Evolutionary conservation across 352 stramenopile species (phyloP).

Genomic region (Phytophthora nicotianae): DNA sequence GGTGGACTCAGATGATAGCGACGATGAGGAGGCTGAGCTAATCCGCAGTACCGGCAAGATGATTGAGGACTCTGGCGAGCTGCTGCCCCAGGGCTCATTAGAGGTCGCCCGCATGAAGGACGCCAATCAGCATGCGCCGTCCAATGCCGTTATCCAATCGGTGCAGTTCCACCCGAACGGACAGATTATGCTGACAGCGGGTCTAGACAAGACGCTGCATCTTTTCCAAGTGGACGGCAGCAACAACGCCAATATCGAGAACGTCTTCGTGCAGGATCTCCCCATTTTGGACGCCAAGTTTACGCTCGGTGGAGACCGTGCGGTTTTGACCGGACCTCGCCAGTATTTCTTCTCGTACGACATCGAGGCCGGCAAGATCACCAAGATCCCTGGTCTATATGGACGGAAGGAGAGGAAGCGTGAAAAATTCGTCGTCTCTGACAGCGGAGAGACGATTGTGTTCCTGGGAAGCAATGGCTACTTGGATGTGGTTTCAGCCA

Average conservation of each 20-base stretch:
- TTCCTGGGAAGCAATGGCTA: slow-evolving; percentile 97
- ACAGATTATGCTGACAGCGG: slow-evolving; percentile 88
- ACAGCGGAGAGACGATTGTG: slow-evolving; percentile 89
- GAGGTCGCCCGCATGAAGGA: slow-evolving; percentile 88
- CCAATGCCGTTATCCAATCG: slow-evolving; percentile 84
- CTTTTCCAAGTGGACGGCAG: slow-evolving; percentile 93
- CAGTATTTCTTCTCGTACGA: slow-evolving; percentile 98
- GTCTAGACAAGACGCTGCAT: slow-evolving; percentile 93
- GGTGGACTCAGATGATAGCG: slow-evolving; percentile 45
- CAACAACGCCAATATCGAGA: slow-evolving; percentile 89
- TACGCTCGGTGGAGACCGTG: slow-evolving; percentile 71
- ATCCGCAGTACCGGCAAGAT: slow-evolving; percentile 66
- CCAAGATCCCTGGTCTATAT: slow-evolving; percentile 90
- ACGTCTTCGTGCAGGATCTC: slow-evolving; percentile 91
- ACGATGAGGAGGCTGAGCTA: slow-evolving; percentile 62
- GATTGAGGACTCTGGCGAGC: slow-evolving; percentile 52
- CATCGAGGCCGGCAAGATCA: slow-evolving; percentile 90
- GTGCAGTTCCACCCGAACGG: slow-evolving; percentile 91
- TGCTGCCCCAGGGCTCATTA: slow-evolving; percentile 65
- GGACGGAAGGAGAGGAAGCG: slow-evolving; percentile 92
- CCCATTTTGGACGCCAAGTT: slow-evolving; percentile 90
- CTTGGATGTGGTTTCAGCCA: slow-evolving; percentile 92
- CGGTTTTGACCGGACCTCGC: slow-evolving; percentile 92
- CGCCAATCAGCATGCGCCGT: slow-evolving; percentile 90
- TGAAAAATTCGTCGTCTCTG: slow-evolving; percentile 91